Evolutionary conservation across 495 filamentous ascomycete species (phyloP), one percentile per base, ranked within the genome.

Genomic region (Neurospora sp.): DNA sequence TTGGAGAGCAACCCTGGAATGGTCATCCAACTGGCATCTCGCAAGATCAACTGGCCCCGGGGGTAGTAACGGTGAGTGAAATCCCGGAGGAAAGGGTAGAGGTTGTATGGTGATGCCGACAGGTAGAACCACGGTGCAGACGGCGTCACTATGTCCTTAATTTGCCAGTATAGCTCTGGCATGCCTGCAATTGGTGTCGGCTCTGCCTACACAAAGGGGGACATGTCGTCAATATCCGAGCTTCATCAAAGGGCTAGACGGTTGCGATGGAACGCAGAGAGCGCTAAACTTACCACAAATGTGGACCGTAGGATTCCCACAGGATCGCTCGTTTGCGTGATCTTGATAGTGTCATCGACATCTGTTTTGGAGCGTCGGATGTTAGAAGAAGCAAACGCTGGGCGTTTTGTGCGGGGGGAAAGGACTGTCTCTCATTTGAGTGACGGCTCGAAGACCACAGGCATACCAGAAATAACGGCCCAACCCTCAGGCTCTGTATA

Each of bases 301-400:
- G 94, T 98, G 12, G 91, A 91, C 41, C 88, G 86, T 5, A 97
- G 83, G 73, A 97, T 93, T 7, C 93, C 93, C 61, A 91, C 87
- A 2, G 92, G 88, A 65, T 91, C 89, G 48, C 88, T 88, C 3
- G 96, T 97, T 78, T 91, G 86, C 0, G 95, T 97, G 70, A 93
- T 84, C 82, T 98, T 98, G 84, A 98, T 97, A 3, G 95, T 96
- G 80, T 98, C 95, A 80, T 98, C 95, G 78, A 98, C 91, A 77
- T 98, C 95, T 89, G 68, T 39, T 48, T 18, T 4, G 22, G 65
- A 70, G 40, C 20, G 18, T 20, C 11, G 9, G 20, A 37, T n/a
- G n/a, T 11, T 12, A 2, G 11, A 39, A 2, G 11, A 39, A 12
- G 20, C 18, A 20, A 16, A 22, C n/a, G 12, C 22, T 14, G 14